Conservation (phyloP, 73 alveolate genomes). For the Diophrys appendiculata region DNA sequence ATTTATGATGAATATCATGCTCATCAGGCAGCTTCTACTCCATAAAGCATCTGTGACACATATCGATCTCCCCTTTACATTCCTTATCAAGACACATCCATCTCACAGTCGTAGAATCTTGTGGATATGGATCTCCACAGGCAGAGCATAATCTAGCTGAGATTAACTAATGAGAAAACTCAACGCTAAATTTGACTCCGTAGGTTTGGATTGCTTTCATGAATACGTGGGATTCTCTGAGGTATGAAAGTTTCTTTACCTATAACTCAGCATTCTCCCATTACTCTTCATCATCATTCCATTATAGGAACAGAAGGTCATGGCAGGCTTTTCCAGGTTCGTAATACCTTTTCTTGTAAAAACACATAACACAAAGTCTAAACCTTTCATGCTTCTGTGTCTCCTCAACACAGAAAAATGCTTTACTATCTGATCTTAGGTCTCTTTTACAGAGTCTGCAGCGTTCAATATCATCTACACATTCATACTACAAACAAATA, state of each 20-base stretch:
- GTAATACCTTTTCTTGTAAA: conserved; percentile 13
- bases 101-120: background rate
- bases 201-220: conserved; percentile 3
- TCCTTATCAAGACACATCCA: conserved; percentile 7
- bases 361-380: background rate
- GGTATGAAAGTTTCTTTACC: background rate
- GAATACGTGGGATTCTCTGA: background rate
- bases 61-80: background rate
- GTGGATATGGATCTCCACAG: background rate
- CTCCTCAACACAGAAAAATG: conserved; percentile 10
- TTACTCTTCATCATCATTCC: background rate
- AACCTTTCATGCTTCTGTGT: background rate
- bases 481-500: background rate
- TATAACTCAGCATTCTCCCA: background rate
- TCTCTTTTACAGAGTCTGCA: conserved; percentile 1
- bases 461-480: background rate
- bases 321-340: conserved; percentile 4
- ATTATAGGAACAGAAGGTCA: background rate
- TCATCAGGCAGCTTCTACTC: background rate
- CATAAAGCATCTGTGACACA: background rate
- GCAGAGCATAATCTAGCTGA: background rate
- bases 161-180: background rate
- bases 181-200: too few species aligned
- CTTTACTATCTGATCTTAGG: background rate
- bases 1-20: background rate